A percentile compares a stretch with the other conserved stretches of the same genome.
phyloP scores from a whole-genome alignment of 2,329 filamentous ascomycete genomes.

The Calcarisporium arbuscula region DNA sequence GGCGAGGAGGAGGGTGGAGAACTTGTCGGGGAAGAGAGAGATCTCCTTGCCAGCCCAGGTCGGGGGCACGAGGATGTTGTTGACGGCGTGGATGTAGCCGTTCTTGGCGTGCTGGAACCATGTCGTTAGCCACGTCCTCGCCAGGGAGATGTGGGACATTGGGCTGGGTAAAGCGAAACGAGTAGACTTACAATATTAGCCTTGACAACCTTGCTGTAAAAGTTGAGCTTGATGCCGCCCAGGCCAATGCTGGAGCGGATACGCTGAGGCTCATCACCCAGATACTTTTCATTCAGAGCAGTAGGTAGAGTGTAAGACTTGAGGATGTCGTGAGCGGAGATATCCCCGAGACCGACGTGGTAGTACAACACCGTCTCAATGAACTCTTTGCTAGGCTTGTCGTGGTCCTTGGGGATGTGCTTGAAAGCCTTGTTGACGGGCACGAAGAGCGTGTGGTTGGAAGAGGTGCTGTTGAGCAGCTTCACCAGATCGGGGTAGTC shows the following conservation, averaged over 20 bases:
- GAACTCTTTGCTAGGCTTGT: slow-evolving; percentile 63
- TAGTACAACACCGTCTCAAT: slow-evolving; percentile 66
- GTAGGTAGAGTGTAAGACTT: slow-evolving; percentile 70
- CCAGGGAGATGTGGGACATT: background rate
- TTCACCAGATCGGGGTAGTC: slow-evolving; percentile 66
- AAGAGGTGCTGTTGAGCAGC: slow-evolving; percentile 64
- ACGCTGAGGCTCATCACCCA: slow-evolving; percentile 65
- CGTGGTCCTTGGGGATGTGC: slow-evolving; percentile 41
- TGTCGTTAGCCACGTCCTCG: background rate
- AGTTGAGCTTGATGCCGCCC: slow-evolving; percentile 66
- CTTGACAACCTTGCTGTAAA: slow-evolving; percentile 64
- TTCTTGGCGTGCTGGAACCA: slow-evolving; percentile 62
- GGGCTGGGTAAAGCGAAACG: background rate
- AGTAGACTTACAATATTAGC: slow-evolving; percentile 57
- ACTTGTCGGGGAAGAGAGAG: slow-evolving; percentile 64
- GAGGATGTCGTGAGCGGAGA: slow-evolving; percentile 60
- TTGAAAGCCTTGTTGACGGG: slow-evolving; percentile 73
- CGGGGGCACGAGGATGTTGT: slow-evolving; percentile 71
- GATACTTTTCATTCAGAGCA: slow-evolving; percentile 46
- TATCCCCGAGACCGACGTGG: slow-evolving; percentile 64
- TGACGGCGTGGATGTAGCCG: slow-evolving; percentile 73
- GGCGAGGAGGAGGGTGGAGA: slow-evolving; percentile 72
- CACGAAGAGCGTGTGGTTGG: slow-evolving; percentile 76
- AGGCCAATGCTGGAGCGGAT: slow-evolving; percentile 60
- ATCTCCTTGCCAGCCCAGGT: slow-evolving; percentile 48